phyloP scores from a whole-genome alignment of 2,329 filamentous ascomycete species.

The Aspergillus jensenii region DNA sequence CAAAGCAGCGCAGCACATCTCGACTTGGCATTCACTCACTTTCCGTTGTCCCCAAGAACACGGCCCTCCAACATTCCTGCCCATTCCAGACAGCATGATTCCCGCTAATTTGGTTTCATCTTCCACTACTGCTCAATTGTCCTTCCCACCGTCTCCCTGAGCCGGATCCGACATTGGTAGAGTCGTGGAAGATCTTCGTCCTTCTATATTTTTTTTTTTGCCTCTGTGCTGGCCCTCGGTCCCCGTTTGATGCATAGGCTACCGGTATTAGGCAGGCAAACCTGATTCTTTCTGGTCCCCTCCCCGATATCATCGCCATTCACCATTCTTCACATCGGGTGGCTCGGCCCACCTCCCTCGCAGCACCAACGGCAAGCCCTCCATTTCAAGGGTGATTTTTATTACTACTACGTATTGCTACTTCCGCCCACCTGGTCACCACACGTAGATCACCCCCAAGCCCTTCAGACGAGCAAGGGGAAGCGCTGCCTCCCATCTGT shows the following conservation, averaged over 20 bases:
- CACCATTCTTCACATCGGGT: slow-evolving; percentile 21
- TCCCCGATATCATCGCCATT: slow-evolving; percentile 17
- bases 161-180: too few species aligned
- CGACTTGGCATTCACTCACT: slow-evolving; percentile 1
- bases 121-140: not conserved
- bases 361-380: slow-evolving; percentile 13
- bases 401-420: not conserved
- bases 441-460: slow-evolving; percentile 18
- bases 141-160: too few species aligned
- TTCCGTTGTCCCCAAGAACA: not conserved
- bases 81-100: not conserved
- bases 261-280: not conserved
- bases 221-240: slow-evolving; percentile 1
- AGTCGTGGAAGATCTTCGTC: not conserved
- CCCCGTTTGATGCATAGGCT: slow-evolving; percentile 3
- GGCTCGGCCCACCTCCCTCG: slow-evolving; percentile 20
- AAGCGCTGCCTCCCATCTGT: not conserved
- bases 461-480: slow-evolving; percentile 12
- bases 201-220: not conserved
- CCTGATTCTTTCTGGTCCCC: slow-evolving; percentile 4
- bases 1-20: not conserved
- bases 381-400: slow-evolving; percentile 1
- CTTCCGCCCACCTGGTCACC: slow-evolving; percentile 14
- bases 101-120: not conserved
- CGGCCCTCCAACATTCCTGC: not conserved